Conservation (phyloP, 306 rosid species). For the Medicago arabica region DNA sequence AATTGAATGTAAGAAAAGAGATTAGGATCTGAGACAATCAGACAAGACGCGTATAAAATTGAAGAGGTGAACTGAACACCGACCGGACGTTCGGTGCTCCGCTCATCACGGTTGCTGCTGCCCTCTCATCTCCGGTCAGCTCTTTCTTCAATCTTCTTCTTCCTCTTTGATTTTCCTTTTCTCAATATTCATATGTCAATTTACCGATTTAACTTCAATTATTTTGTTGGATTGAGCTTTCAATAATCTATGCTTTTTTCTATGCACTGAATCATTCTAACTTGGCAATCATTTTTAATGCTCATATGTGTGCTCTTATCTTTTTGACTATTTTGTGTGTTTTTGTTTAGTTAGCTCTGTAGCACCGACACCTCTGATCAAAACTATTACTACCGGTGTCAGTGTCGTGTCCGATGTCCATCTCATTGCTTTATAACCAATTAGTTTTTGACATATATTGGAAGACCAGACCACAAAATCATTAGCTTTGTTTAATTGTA, state of each 20-base stretch:
- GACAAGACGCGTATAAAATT: neutral
- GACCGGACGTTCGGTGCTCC: conserved; percentile 47
- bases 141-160: conserved; percentile 30
- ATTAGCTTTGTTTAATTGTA: neutral
- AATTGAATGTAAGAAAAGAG: conserved; percentile 29
- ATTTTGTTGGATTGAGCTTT: too few species aligned
- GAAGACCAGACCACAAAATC: neutral
- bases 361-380: too few species aligned
- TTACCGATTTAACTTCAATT: too few species aligned
- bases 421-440: neutral
- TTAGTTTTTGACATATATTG: conserved; percentile 27
- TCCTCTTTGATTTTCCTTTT: neutral
- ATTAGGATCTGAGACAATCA: conserved; percentile 39
- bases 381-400: too few species aligned
- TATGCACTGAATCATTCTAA: too few species aligned
- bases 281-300: too few species aligned
- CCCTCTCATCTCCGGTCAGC: conserved; percentile 41
- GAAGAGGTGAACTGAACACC: conserved; percentile 36
- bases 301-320: too few species aligned
- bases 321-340: too few species aligned
- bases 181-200: too few species aligned
- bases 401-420: too few species aligned
- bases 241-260: too few species aligned
- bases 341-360: too few species aligned
- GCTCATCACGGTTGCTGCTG: conserved; percentile 45